Evolutionary conservation across 139 green algal genomes (phyloP).

Genomic region (Chlamydomonas sphaeroides): DNA sequence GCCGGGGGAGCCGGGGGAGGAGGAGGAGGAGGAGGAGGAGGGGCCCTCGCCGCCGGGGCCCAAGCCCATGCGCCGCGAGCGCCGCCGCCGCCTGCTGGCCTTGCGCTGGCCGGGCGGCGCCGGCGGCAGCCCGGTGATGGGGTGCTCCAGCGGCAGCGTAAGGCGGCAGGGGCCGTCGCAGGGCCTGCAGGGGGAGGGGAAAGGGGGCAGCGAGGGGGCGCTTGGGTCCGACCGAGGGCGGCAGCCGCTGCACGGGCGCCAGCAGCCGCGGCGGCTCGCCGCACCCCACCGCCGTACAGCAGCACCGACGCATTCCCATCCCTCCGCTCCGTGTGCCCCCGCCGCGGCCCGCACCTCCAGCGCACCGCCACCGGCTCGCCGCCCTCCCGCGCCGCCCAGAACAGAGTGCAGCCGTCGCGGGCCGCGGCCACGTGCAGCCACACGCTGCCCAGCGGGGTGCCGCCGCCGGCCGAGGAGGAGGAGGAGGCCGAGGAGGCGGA

Average conservation of each 20-base stretch:
- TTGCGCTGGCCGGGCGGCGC: too few relatives aligned
- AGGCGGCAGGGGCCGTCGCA: constrained; percentile 40
- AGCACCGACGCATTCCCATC: constrained; percentile 13
- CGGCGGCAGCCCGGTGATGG: constrained; percentile 1
- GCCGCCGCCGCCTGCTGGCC: too few relatives aligned
- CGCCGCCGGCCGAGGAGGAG: background rate
- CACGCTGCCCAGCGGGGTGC: constrained; percentile 37
- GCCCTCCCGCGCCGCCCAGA: constrained; percentile 51
- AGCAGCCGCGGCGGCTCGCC: background rate
- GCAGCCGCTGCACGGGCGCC: too few relatives aligned
- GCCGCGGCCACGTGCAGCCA: constrained; percentile 50
- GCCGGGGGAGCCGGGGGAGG: too few relatives aligned
- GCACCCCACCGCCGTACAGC: too few relatives aligned
- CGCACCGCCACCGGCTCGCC: constrained; percentile 37
- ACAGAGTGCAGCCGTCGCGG: constrained; percentile 59
- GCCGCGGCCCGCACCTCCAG: constrained; percentile 45
- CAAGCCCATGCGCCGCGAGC: too few relatives aligned
- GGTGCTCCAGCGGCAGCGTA: constrained; percentile 48
- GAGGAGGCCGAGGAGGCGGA: background rate
- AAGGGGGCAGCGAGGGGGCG: too few relatives aligned
- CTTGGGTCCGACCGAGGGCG: too few relatives aligned
- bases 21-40: too few relatives aligned
- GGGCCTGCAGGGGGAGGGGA: background rate
- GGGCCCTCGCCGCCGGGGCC: too few relatives aligned
- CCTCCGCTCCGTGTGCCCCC: too few relatives aligned